These are phyloP conservation scores for Hawksworthiomyces lignivorus DNA, from an alignment of 2,329 filamentous ascomycete genomes.

Conservation along the genomic window DNA sequence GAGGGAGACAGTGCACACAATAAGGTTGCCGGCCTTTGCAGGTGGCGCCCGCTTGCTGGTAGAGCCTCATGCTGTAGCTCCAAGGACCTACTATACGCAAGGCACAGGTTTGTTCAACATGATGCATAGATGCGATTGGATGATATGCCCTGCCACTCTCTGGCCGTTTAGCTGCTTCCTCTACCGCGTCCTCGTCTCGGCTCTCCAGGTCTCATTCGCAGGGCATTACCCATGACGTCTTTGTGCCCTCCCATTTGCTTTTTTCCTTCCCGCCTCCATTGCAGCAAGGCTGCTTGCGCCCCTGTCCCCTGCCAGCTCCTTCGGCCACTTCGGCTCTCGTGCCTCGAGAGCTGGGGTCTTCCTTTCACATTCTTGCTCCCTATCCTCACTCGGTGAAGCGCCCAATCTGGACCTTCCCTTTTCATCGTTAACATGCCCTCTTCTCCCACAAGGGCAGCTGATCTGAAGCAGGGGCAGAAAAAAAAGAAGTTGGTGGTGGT, in stretches of 20 bases:
- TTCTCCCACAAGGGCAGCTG: too few species aligned
- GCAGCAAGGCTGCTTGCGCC: background rate
- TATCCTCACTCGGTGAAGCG: background rate
- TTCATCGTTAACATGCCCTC: too few species aligned
- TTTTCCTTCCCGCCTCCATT: background rate
- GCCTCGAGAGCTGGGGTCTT: background rate
- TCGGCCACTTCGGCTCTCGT: background rate
- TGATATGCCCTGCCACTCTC: background rate
- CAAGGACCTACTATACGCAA: too few species aligned
- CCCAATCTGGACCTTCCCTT: too few species aligned
- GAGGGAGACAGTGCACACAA: too few species aligned
- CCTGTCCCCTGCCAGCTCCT: background rate
- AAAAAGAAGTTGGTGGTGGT: too few species aligned
- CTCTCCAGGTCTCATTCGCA: background rate
- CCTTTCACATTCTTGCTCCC: background rate
- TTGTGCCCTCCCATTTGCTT: too few species aligned
- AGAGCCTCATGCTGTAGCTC: constrained; percentile 5
- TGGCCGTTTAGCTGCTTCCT: too few species aligned
- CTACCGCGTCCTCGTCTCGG: background rate
- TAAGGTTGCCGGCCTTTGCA: too few species aligned
- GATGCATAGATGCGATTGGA: background rate
- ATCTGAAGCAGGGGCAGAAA: too few species aligned
- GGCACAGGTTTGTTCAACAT: too few species aligned
- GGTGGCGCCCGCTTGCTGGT: constrained; percentile 1
- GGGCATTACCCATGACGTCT: too few species aligned